Conservation (phyloP, 345 rosid species). For the Erucastrum elatum region DNA sequence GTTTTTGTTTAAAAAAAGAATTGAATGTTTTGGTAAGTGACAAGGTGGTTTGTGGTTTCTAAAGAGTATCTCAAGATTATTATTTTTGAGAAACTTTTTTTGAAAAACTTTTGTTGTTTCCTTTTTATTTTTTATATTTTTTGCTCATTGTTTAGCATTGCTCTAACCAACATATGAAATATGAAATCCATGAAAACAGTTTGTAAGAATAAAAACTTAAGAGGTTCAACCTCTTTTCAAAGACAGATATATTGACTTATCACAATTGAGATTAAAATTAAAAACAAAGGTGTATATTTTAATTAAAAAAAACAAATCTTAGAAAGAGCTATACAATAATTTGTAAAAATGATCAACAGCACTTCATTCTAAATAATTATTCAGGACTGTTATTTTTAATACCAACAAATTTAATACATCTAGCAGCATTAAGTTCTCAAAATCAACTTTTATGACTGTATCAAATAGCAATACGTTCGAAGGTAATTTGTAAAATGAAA, state of each 20-base stretch:
- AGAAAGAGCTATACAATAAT: not conserved
- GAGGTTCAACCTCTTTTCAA: not conserved
- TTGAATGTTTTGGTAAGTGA: not conserved
- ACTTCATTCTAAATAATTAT: not conserved
- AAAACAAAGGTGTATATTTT: not conserved
- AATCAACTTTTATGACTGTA: not conserved
- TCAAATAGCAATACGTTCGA: not conserved
- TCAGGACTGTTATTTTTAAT: not conserved
- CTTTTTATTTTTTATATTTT: not conserved
- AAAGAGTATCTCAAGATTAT: not conserved
- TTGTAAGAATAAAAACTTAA: too few relatives aligned
- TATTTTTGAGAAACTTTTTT: not conserved
- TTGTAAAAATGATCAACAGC: not conserved
- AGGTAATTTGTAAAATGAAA: not conserved
- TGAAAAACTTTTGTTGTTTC: not conserved
- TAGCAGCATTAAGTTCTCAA: not conserved
- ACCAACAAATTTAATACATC: not conserved
- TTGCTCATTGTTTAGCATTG: not conserved
- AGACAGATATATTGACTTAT: not conserved
- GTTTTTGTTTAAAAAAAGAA: not conserved
- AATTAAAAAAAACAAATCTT: not conserved
- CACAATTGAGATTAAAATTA: not conserved
- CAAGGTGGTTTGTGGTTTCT: not conserved
- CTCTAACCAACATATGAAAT: not conserved
- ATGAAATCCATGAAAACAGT: not conserved